Evolutionary conservation across 2,329 filamentous ascomycete species (phyloP).

Genomic region (Botryotinia calthae): DNA sequence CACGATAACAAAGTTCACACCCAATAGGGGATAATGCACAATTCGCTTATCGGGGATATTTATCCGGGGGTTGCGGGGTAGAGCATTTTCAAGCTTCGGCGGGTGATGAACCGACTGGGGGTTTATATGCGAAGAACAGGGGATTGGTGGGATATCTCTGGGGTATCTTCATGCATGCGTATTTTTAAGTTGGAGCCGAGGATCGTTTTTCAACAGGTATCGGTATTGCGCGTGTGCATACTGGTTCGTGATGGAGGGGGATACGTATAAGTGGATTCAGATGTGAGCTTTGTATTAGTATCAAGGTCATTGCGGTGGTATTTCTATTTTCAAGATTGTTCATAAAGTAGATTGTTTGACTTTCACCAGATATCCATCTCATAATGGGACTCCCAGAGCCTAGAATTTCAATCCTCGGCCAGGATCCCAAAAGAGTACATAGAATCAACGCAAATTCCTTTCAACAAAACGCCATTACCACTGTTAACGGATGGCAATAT

Average conservation of each 20-base stretch:
- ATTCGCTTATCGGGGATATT: not conserved
- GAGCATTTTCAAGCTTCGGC: not conserved
- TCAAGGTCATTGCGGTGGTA: not conserved
- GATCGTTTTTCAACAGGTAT: not conserved
- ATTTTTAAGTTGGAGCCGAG: not conserved
- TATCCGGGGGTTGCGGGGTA: conserved; percentile 6
- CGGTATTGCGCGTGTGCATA: not conserved
- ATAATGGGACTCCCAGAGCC: conserved; percentile 22
- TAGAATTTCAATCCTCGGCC: conserved; percentile 26
- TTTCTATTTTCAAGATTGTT: not conserved
- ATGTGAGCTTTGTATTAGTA: not conserved
- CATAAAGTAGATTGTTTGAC: not conserved
- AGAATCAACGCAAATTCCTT: conserved; percentile 34
- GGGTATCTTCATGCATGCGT: not conserved
- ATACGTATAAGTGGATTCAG: not conserved
- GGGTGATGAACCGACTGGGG: not conserved
- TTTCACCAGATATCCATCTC: not conserved
- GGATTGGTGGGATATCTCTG: conserved; percentile 6
- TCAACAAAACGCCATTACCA: conserved; percentile 32
- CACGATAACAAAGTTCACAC: not conserved
- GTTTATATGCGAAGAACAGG: not conserved
- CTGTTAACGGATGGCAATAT: conserved; percentile 31
- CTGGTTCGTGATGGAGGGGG: not conserved
- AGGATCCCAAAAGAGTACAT: conserved; percentile 27
- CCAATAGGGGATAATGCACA: not conserved